These are phyloP conservation scores for Pichia sp. DNA, from an alignment of 1,139 yeast species.

Conservation along the genomic window DNA sequence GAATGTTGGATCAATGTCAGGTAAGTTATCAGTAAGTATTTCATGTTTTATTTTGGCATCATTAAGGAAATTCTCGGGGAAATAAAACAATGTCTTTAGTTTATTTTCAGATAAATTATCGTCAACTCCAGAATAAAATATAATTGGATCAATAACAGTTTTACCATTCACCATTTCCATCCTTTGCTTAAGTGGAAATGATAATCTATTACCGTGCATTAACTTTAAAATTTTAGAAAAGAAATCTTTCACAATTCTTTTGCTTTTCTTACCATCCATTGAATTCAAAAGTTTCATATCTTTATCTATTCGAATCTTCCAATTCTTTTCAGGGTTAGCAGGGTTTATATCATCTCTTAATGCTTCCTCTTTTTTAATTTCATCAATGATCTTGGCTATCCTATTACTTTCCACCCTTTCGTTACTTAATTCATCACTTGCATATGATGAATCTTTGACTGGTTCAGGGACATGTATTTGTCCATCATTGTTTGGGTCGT, in stretches of 20 bases:
- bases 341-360: not conserved
- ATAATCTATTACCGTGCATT: conserved; percentile 23
- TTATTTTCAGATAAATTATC: conserved; percentile 24
- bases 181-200: conserved; percentile 26
- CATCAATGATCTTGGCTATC: not conserved
- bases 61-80: conserved; percentile 19
- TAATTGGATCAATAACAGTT: conserved; percentile 25
- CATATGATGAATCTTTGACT: conserved; percentile 11
- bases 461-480: conserved; percentile 2
- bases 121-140: conserved; percentile 22
- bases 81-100: conserved; percentile 19
- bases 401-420: not conserved
- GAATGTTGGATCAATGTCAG: conserved; percentile 25
- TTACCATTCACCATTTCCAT: conserved; percentile 25
- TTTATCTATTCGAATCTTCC: conserved; percentile 16
- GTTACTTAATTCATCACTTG: conserved; percentile 5
- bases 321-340: conserved; percentile 10
- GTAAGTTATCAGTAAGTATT: conserved; percentile 20
- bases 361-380: not conserved
- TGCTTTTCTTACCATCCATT: conserved; percentile 23
- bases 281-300: conserved; percentile 19
- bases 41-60: conserved; percentile 23
- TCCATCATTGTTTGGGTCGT: not conserved
- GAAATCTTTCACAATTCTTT: conserved; percentile 23
- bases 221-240: conserved; percentile 24